Evolutionary conservation across 2,329 filamentous ascomycete species (phyloP).

Genomic region (Fusarium torulosum): DNA sequence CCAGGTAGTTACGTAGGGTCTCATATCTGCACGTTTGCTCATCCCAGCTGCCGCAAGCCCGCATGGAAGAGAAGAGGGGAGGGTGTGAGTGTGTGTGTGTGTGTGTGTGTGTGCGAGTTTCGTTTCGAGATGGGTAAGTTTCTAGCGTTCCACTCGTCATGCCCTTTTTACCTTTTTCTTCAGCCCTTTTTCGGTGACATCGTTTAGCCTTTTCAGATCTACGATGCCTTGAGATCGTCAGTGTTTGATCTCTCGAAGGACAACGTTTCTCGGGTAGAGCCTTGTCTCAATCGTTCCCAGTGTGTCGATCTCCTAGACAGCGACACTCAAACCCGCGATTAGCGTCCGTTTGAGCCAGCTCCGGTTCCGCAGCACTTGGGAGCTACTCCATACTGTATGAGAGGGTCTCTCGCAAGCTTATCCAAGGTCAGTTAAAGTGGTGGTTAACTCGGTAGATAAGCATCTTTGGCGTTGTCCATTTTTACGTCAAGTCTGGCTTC

Average conservation of each 20-base stretch:
- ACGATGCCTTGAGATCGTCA: conserved; percentile 29
- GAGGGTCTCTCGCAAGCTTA: conserved; percentile 20
- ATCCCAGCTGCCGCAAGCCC: conserved; percentile 1
- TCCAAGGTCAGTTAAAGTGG: conserved; percentile 4
- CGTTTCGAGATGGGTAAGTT: conserved; percentile 2
- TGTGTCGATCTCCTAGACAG: background rate
- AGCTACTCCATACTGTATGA: background rate
- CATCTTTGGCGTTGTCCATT: background rate
- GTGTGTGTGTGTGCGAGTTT: no score
- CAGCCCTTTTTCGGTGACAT: conserved; percentile 3
- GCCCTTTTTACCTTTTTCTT: conserved; percentile 1
- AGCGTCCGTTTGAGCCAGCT: background rate
- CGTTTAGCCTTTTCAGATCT: conserved; percentile 18
- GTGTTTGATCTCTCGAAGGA: conserved; percentile 25
- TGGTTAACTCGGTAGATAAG: conserved; percentile 5
- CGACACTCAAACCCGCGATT: background rate
- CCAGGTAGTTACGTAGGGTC: background rate
- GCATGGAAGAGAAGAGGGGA: background rate
- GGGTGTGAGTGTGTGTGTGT: background rate
- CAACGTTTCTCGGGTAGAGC: conserved; percentile 6
- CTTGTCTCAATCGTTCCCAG: conserved; percentile 2
- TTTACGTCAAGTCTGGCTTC: conserved; percentile 8
- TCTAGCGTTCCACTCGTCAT: conserved; percentile 1
- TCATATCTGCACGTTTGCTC: conserved; percentile 3
- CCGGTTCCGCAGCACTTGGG: background rate